phyloP scores from a whole-genome alignment of 345 rosid genomes.

The Linum usitatissimum region DNA sequence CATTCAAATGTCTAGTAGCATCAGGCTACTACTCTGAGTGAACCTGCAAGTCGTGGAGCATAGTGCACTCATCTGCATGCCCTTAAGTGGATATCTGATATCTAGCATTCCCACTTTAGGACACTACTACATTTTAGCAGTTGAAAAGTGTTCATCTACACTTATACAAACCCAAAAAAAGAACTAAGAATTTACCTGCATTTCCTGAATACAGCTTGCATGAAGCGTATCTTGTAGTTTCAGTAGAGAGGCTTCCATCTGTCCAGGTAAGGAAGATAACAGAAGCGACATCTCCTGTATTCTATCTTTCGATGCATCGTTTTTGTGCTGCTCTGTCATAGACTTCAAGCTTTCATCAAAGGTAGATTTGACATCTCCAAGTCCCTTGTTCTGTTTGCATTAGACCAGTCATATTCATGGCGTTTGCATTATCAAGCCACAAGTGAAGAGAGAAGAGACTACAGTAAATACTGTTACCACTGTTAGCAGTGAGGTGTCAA shows the following conservation, averaged over 20 bases:
- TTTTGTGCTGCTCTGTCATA: constrained; percentile 46
- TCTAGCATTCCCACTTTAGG: background rate
- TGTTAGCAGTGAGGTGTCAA: constrained; percentile 49
- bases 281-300: constrained; percentile 33
- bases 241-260: constrained; percentile 39
- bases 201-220: constrained; percentile 38
- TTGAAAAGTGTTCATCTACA: background rate
- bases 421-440: constrained; percentile 7
- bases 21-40: background rate
- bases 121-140: background rate
- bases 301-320: constrained; percentile 37
- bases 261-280: constrained; percentile 48
- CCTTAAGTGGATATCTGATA: background rate
- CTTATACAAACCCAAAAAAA: background rate
- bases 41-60: background rate
- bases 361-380: constrained; percentile 47
- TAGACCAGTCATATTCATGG: constrained; percentile 17
- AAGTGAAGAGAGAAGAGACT: constrained; percentile 9
- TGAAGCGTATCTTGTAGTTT: constrained; percentile 43
- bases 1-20: background rate
- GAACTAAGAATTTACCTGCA: constrained; percentile 36
- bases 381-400: constrained; percentile 51
- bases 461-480: constrained; percentile 38
- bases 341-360: constrained; percentile 50
- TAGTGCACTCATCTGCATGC: background rate